These are phyloP conservation scores for Acanthamoeba lenticulata DNA, from an alignment of 208 protist genomes.

Conservation along the genomic window DNA sequence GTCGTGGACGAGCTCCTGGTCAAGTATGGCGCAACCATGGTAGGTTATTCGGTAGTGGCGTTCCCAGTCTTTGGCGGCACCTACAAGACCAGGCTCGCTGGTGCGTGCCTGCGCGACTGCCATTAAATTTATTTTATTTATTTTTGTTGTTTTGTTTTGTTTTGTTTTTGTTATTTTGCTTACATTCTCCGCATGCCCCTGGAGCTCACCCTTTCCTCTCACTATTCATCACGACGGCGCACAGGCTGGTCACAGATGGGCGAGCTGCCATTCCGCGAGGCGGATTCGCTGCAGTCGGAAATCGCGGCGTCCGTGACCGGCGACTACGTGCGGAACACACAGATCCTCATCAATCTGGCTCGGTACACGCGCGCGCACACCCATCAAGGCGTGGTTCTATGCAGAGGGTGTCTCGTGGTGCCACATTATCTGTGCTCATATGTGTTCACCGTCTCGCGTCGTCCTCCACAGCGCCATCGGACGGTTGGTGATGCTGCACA, in stretches of 20 bases:
- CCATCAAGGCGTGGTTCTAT: no score
- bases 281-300: neutral
- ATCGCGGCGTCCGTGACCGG: neutral
- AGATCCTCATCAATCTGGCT: conserved; percentile 8
- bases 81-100: neutral
- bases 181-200: neutral
- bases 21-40: conserved; percentile 14
- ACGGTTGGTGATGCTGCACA: conserved; percentile 20
- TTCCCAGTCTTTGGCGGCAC: neutral
- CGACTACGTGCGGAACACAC: conserved; percentile 12
- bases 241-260: neutral
- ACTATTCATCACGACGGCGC: no score
- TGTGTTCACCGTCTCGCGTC: neutral
- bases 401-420: no score
- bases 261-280: conserved; percentile 14
- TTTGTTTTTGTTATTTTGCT: neutral
- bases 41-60: neutral
- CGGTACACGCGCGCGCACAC: neutral
- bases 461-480: neutral
- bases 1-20: conserved; percentile 1
- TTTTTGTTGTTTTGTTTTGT: neutral
- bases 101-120: neutral
- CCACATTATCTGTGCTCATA: neutral
- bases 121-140: neutral
- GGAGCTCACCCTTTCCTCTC: neutral